These are phyloP conservation scores for Gillenia trifoliata DNA, from an alignment of 306 rosid species.

Conservation along the genomic window DNA sequence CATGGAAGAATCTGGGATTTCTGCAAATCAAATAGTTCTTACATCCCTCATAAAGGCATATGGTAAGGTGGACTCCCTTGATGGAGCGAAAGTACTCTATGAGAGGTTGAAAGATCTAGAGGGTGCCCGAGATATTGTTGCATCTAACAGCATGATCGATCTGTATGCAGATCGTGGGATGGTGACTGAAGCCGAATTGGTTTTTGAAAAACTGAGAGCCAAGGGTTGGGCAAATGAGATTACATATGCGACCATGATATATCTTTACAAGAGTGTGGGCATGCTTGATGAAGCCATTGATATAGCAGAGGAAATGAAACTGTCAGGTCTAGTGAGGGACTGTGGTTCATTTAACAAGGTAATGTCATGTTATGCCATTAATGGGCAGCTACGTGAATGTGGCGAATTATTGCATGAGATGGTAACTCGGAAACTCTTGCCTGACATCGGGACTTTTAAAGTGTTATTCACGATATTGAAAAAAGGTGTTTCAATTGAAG, in stretches of 20 bases:
- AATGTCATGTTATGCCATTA: conserved; percentile 56
- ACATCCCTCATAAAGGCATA: conserved; percentile 76
- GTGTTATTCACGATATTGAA: conserved; percentile 60
- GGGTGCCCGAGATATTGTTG: conserved; percentile 60
- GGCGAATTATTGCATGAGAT: conserved; percentile 74
- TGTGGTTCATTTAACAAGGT: conserved; percentile 69
- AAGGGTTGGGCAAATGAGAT: conserved; percentile 52
- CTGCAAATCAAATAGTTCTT: conserved; percentile 57
- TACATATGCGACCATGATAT: conserved; percentile 69
- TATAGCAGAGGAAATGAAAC: conserved; percentile 84
- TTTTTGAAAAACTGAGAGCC: conserved; percentile 57
- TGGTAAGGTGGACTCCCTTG: conserved; percentile 59
- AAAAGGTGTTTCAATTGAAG: conserved; percentile 67
- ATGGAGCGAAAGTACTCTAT: conserved; percentile 56
- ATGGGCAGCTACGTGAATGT: conserved; percentile 61
- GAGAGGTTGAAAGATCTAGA: conserved; percentile 53
- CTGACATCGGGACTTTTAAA: conserved; percentile 56
- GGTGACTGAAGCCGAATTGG: conserved; percentile 66
- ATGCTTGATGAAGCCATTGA: conserved; percentile 69
- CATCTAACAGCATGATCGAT: conserved; percentile 73
- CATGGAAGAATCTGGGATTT: conserved; percentile 69
- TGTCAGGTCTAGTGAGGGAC: conserved; percentile 62
- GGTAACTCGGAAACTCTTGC: conserved; percentile 66
- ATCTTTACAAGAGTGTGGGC: conserved; percentile 65
- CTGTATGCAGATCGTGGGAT: conserved; percentile 68